Percentiles rank a stretch among this genome's conserved stretches.
phyloP scores from a whole-genome alignment of 441 rosid genomes.

The Populus hybrid region DNA sequence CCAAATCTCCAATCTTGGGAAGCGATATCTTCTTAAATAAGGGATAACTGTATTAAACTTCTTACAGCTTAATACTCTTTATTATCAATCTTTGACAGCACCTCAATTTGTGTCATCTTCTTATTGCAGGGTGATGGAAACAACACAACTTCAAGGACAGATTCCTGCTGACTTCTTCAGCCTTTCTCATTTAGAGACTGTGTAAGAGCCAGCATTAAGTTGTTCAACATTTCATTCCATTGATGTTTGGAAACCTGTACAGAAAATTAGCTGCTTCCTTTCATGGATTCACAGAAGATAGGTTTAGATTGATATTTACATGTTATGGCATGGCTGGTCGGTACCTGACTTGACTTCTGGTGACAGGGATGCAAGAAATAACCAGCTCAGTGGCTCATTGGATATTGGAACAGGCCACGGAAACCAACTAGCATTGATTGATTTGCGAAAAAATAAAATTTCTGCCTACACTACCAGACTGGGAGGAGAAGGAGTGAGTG shows the following conservation, averaged over 20 bases:
- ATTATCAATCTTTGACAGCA: too few relatives aligned
- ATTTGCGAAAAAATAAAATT: constrained; percentile 31
- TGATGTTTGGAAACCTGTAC: not conserved
- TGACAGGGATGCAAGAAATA: constrained; percentile 33
- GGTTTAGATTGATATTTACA: not conserved
- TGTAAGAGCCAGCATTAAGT: constrained; percentile 39
- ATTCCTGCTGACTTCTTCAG: constrained; percentile 51
- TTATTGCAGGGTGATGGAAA: constrained; percentile 60
- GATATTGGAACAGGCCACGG: not conserved
- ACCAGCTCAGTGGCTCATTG: not conserved
- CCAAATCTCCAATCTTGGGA: too few relatives aligned
- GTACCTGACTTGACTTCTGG: not conserved
- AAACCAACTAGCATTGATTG: not conserved
- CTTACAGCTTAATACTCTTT: too few relatives aligned
- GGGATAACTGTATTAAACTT: too few relatives aligned
- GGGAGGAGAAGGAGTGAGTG: too few relatives aligned
- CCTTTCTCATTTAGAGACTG: constrained; percentile 48
- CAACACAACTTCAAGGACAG: constrained; percentile 40
- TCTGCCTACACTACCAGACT: too few relatives aligned
- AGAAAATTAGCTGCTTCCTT: not conserved
- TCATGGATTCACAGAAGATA: too few relatives aligned
- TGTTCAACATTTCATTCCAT: not conserved
- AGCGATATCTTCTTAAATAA: too few relatives aligned
- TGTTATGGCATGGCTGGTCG: not conserved
- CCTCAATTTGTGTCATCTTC: not conserved